Base-by-base conservation (phyloP, 2,329 filamentous ascomycete species). In the Fusarium globosum region DNA sequence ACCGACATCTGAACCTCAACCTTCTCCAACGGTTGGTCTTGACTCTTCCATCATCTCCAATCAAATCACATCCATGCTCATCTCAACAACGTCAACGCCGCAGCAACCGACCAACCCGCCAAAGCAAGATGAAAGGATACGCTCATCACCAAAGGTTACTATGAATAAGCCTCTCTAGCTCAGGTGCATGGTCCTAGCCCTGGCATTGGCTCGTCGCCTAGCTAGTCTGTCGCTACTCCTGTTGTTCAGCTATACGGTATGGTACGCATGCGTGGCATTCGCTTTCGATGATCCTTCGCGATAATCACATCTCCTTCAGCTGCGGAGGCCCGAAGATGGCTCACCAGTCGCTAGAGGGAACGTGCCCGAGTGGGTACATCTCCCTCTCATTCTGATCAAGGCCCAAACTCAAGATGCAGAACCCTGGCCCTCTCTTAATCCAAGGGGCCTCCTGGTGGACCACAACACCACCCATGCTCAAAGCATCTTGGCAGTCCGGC, bases 401-500 rank as follows among this genome's bases (percentile, higher is more conserved):
- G 61, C 49, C 41, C 46, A 38, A 48, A 28, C 30, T 48, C 53
- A 35, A 62, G 43, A 66, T 70, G 60, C 35, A 65, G 52, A 53
- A 53, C 51, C 65, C 63, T 63, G 53, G 52, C 53, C 36, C 45
- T 48, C 59, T 42, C 56, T 64, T 61, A 64, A 66, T 74, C 72
- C 72, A 71, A 75, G 76, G 74, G 76, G 74, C 58, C 65, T 66
- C 67, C 66, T 48, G 52, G 74, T 75, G 76, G 74, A 59, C 74
- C 76, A 69, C 65, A 39, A 26, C 65, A 69, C 30, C 61, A 68
- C 51, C 68, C 73, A 72, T 76, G 68, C 51, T 62, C 66, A 41
- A 61, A 53, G 61, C 65, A 69, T 62, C 72, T 75, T 75, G 73
- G 69, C 74, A 78, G 76, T 76, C 76, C 76, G 75, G 75, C 38